These are phyloP conservation scores for Gonium pectorale DNA, from an alignment of 139 green algal species.

Conservation along the genomic window DNA sequence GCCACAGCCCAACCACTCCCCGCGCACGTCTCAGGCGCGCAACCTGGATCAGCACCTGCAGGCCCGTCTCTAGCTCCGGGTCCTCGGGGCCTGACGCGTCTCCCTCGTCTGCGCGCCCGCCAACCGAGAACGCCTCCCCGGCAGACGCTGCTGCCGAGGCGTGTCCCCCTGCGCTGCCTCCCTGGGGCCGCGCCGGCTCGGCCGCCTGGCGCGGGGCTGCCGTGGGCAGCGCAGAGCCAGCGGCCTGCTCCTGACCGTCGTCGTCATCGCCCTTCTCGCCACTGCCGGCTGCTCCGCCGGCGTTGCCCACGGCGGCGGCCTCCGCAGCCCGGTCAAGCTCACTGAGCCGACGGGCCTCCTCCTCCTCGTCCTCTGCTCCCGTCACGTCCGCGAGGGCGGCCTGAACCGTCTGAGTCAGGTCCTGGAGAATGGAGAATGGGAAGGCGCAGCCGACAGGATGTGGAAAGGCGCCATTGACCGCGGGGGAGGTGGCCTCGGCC, in stretches of 20 bases:
- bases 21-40: too few relatives aligned
- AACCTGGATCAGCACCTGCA: too few relatives aligned
- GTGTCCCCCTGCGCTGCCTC: too few relatives aligned
- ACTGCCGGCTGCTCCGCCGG: not conserved
- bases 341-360: constrained; percentile 40
- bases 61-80: too few relatives aligned
- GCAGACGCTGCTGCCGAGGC: too few relatives aligned
- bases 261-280: not conserved
- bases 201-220: not conserved
- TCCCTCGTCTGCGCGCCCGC: too few relatives aligned
- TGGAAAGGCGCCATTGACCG: too few relatives aligned
- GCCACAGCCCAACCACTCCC: too few relatives aligned
- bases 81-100: too few relatives aligned
- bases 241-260: not conserved
- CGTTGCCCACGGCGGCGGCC: not conserved
- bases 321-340: constrained; percentile 1
- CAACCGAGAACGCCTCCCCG: too few relatives aligned
- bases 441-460: not conserved
- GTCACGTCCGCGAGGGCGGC: constrained; percentile 29
- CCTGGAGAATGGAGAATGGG: not conserved
- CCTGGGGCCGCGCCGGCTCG: not conserved
- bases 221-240: not conserved
- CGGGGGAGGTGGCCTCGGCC: too few relatives aligned
- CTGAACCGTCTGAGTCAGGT: constrained; percentile 57
- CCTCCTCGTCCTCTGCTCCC: constrained; percentile 43